Base-by-base conservation (phyloP, 2,329 filamentous ascomycete genomes). In the Pseudocercospora cruenta region DNA sequence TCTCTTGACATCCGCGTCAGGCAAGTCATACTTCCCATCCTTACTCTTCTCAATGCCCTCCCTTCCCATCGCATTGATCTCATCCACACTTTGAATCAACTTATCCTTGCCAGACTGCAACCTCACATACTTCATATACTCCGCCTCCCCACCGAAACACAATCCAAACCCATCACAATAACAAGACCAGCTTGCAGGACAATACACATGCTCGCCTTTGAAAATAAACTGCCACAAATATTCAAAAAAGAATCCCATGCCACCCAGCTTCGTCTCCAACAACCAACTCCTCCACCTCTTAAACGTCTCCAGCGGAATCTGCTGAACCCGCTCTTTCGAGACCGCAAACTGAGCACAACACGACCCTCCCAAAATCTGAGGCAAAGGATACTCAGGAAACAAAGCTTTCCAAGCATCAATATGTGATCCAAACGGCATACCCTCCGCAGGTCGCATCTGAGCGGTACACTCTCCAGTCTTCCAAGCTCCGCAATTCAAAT, bases 201-300 rank as follows among this genome's bases (percentile, higher is more conserved):
- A 61, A 36, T 51, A 61, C 21, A 61, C 39, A 39, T 61, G 47
- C 28, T 61, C 59, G 7, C 59, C 59, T 22, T 54, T 49, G 59
- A 61, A 61, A 21, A 61, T 61, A 24, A 61, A 61, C 14, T 90
- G 88, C 88, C 88, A 91, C 19, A 88, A 76, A 70, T 88, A 90
- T 73, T 90, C 88, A 74, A 89, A 83, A 2, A 90, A 82, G 22
- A 88, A 80, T 1, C 88, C 88, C 28, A 84, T 87, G 2, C 88
- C 88, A 26, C 84, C 87, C 59, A 87, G 74, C 4, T 82, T 77
- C 2, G 87, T 87, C 9, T 82, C 80, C n/a, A 88, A 72, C 47
- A 90, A 69, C 88, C 88, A 90, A 54, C 87, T 78, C 4, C 87
- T 81, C 73, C 85, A 86, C 45, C 81, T 81, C 16, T 85, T 72